A percentile compares a stretch with the other conserved stretches of the same genome.
Conservation (phyloP, 352 stramenopile species). For the Plasmopara viticola region DNA sequence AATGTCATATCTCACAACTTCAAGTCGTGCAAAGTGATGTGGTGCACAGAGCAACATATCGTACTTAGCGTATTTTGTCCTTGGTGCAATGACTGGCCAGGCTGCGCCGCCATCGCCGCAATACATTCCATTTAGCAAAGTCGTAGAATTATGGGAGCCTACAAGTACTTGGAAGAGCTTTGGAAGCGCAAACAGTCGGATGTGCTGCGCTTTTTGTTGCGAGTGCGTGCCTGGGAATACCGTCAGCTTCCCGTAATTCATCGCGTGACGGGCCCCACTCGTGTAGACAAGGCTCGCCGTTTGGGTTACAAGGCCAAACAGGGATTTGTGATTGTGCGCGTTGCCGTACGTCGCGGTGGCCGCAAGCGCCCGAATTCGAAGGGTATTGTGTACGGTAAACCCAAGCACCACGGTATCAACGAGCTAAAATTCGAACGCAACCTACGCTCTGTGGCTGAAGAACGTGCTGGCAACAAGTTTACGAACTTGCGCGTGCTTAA, state of each 20-base stretch:
- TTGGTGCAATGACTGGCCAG: conserved; percentile 14
- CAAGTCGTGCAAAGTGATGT: conserved; percentile 4
- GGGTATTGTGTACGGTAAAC: conserved; percentile 99
- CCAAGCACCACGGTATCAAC: conserved; percentile 99
- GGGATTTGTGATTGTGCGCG: conserved; percentile 96
- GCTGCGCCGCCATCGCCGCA: background rate
- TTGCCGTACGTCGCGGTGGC: conserved; percentile 96
- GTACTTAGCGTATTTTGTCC: conserved; percentile 6
- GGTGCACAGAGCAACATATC: background rate
- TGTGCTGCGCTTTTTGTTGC: conserved; percentile 98
- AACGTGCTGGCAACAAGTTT: conserved; percentile 97
- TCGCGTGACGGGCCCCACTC: conserved; percentile 91
- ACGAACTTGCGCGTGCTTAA: conserved; percentile 99
- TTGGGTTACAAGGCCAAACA: conserved; percentile 99
- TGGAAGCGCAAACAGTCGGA: conserved; percentile 99
- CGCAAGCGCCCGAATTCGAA: conserved; percentile 99
- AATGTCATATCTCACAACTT: conserved; percentile 11
- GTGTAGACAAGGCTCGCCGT: conserved; percentile 98
- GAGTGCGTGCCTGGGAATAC: conserved; percentile 98
- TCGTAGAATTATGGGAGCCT: conserved; percentile 93
- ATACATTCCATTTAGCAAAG: conserved; percentile 36
- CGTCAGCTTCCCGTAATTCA: conserved; percentile 97
- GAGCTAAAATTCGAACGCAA: conserved; percentile 99
- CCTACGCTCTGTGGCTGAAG: conserved; percentile 96
- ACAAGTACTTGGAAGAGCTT: conserved; percentile 99